These are phyloP conservation scores for Arthrobotrys sphaeroides DNA, from an alignment of 2,329 filamentous ascomycete genomes.

Conservation along the genomic window DNA sequence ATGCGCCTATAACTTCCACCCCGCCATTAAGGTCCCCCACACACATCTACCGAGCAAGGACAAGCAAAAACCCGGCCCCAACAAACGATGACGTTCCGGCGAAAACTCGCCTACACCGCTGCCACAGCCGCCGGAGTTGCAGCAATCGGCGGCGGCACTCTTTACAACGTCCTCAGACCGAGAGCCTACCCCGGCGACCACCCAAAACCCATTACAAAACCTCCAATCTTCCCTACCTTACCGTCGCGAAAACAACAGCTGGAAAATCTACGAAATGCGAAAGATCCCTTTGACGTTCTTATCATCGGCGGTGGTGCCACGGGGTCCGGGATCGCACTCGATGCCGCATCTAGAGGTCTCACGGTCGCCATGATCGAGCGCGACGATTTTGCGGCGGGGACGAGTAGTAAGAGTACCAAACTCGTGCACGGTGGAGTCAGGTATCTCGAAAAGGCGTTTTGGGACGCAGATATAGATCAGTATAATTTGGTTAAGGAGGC, in stretches of 20 bases:
- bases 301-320: conserved; percentile 77
- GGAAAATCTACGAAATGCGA: conserved; percentile 36
- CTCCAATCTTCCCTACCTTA: conserved; percentile 44
- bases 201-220: conserved; percentile 44
- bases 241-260: conserved; percentile 45
- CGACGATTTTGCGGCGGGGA: conserved; percentile 78
- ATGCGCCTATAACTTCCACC: conserved; percentile 32
- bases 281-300: conserved; percentile 70
- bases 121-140: conserved; percentile 33
- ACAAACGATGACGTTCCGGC: conserved; percentile 46
- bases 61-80: not conserved
- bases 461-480: conserved; percentile 78
- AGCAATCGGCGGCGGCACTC: conserved; percentile 27
- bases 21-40: conserved; percentile 24
- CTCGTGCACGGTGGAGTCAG: conserved; percentile 79
- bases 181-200: conserved; percentile 43
- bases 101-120: conserved; percentile 52
- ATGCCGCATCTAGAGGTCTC: conserved; percentile 75
- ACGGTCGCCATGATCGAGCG: conserved; percentile 77
- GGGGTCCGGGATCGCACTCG: conserved; percentile 75
- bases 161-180: conserved; percentile 40
- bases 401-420: conserved; percentile 79
- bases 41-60: not conserved
- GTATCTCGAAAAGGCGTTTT: conserved; percentile 79
- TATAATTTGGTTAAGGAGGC: conserved; percentile 77